Evolutionary conservation across 331 rosid genomes (phyloP), one percentile per base, ranked within the genome.

Genomic region (Pyracantha coccinea): DNA sequence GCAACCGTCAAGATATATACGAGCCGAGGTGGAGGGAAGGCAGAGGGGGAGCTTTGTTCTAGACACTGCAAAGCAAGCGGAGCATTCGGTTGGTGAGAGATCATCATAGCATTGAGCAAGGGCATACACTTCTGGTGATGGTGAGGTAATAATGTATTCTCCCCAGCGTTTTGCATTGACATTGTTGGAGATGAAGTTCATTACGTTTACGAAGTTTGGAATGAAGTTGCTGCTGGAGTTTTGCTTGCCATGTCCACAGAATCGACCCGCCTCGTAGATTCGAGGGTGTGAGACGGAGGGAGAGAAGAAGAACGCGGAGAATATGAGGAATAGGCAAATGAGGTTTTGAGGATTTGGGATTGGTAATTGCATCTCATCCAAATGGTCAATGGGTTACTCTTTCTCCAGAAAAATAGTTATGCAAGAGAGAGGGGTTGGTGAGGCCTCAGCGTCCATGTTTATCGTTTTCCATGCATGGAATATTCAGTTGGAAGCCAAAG

Each of bases 1-100:
- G 68, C 93, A 88, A 2, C 86, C 89, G 41, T 88, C 90, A 4
- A 88, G 78, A 76, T 71, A 80, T 16, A 86, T 57, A 24, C 86
- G 76, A 20, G 84, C 96, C 0, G 86, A 71, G 1, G 69, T 19
- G 3, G 79, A 33, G 0, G 91, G 89, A 8, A 78, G 55, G 73
- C 96, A 88, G 3, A 38, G 27, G 19, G 77, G 78, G 17, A 90
- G 79, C 32, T 64, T 58, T 5, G 64, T 73, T 59, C 84, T 55
- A 0, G 84, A 71, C 13, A 66, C 19, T 9, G 28, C 16, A 79
- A 86, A 79, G 55, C 90, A 90, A 2, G 77, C 10, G 12, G 57
- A 14, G 77, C 93, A 88, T 1, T 85, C 81, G 0, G 20, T 10
- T 5, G 53, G 59, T 14, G 71, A 57, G 14, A 86, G 82, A 68